Evolutionary conservation across 805 yeast genomes (phyloP).

Genomic region (Candida ulmi): DNA sequence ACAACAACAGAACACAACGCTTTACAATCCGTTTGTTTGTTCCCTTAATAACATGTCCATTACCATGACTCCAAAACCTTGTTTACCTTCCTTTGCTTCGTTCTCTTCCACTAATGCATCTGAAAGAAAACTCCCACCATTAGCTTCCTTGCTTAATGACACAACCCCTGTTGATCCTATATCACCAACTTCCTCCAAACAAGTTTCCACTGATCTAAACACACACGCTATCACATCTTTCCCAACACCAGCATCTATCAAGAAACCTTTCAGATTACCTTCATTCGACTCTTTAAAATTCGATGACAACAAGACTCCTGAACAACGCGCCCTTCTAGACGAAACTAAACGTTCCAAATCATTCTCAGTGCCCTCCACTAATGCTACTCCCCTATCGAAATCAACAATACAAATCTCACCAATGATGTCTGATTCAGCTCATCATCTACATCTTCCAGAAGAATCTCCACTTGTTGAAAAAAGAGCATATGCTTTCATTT

Average conservation of each 20-base stretch:
- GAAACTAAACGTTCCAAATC: conserved; percentile 6
- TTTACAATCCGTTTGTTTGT: no score
- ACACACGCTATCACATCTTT: conserved; percentile 2
- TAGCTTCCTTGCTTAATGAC: conserved; percentile 11
- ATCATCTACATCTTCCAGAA: not conserved
- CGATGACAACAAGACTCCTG: conserved; percentile 2
- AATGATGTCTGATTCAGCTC: not conserved
- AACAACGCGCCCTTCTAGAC: not conserved
- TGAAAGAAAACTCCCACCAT: conserved; percentile 13
- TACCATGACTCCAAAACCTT: conserved; percentile 14
- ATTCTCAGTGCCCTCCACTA: not conserved
- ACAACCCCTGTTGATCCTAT: conserved; percentile 7
- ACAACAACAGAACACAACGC: not conserved
- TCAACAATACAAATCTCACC: not conserved
- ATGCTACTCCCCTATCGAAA: not conserved
- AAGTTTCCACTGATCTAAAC: conserved; percentile 4
- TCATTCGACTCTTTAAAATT: conserved; percentile 21
- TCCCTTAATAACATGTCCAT: conserved; percentile 12
- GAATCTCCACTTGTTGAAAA: conserved; percentile 25
- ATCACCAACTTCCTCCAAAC: not conserved
- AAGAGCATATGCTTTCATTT: conserved; percentile 73
- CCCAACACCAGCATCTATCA: conserved; percentile 3
- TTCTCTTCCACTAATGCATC: not conserved
- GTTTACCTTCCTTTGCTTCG: conserved; percentile 11
- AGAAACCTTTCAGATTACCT: conserved; percentile 23